Percentiles rank a stretch among this genome's conserved stretches.
Conservation (phyloP, 306 rosid species). For the Prunus padus region DNA sequence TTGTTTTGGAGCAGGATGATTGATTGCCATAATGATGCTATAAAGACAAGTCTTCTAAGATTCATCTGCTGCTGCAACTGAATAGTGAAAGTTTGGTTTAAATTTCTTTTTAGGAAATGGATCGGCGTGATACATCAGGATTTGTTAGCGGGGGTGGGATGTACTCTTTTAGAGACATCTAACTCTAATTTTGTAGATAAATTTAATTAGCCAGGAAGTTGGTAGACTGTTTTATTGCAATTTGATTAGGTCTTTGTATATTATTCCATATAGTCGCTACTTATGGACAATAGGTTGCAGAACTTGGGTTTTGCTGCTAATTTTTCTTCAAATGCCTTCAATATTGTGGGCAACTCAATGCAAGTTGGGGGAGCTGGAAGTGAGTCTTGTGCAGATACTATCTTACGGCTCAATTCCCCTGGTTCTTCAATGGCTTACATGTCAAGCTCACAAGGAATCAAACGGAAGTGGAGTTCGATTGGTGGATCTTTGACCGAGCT, state of each 20-base stretch:
- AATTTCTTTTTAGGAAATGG: conserved; percentile 54
- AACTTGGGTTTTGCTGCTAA: conserved; percentile 57
- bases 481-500: conserved; percentile 49
- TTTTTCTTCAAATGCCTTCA: conserved; percentile 65
- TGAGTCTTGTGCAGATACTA: conserved; percentile 57
- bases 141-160: conserved; percentile 94
- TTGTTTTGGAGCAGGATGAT: conserved; percentile 59
- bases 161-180: conserved; percentile 46
- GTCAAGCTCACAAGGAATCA: conserved; percentile 59
- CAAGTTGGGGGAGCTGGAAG: conserved; percentile 48
- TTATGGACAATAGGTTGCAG: conserved; percentile 66
- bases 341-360: conserved; percentile 49
- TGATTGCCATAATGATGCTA: conserved; percentile 29
- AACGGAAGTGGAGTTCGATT: conserved; percentile 73
- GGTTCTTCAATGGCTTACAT: conserved; percentile 39
- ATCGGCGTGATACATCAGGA: conserved; percentile 94
- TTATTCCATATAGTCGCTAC: conserved; percentile 34
- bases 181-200: conserved; percentile 53
- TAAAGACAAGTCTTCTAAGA: conserved; percentile 33
- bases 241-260: conserved; percentile 36
- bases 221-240: conserved; percentile 49
- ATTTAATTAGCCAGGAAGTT: conserved; percentile 39
- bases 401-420: conserved; percentile 71
- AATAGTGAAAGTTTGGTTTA: conserved; percentile 36
- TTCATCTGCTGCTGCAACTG: conserved; percentile 41